Percentiles rank a stretch among this genome's conserved stretches.
These are phyloP conservation scores for Aureobasidium sp. DNA, from an alignment of 2,329 filamentous ascomycete genomes.

Conservation along the genomic window DNA sequence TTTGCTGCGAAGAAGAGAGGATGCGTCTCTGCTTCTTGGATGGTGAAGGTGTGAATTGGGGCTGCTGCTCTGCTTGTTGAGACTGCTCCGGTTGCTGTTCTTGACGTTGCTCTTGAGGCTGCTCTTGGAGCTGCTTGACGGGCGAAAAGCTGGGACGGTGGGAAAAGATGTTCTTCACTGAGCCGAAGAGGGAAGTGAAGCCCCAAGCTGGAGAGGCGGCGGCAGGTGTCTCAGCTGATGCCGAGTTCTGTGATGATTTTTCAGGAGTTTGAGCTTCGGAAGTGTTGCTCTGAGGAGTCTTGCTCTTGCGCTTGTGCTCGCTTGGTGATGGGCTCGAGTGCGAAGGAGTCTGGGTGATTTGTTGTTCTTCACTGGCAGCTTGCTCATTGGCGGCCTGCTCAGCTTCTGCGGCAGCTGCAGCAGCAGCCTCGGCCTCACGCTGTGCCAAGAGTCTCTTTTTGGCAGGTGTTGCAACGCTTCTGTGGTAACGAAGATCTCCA, in stretches of 20 bases:
- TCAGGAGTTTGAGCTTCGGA: not conserved
- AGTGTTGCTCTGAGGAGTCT: not conserved
- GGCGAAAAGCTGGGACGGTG: constrained; percentile 2
- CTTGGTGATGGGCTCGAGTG: not conserved
- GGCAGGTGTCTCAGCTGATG: not conserved
- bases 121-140: not conserved
- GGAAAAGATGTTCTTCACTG: constrained; percentile 2
- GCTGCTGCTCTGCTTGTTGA: not conserved
- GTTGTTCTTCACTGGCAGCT: not conserved
- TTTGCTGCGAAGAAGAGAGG: not conserved
- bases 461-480: not conserved
- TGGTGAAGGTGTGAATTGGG: not conserved
- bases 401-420: not conserved
- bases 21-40: not conserved
- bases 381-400: not conserved
- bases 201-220: constrained; percentile 9
- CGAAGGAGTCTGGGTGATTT: not conserved
- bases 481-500: not conserved
- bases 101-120: not conserved
- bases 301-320: not conserved
- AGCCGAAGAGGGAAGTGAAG: constrained; percentile 6
- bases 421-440: not conserved
- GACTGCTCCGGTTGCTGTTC: not conserved
- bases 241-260: not conserved
- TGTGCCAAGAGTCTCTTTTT: not conserved